Conservation (phyloP, 2,329 filamentous ascomycete species). For the Meredithiella fracta region DNA sequence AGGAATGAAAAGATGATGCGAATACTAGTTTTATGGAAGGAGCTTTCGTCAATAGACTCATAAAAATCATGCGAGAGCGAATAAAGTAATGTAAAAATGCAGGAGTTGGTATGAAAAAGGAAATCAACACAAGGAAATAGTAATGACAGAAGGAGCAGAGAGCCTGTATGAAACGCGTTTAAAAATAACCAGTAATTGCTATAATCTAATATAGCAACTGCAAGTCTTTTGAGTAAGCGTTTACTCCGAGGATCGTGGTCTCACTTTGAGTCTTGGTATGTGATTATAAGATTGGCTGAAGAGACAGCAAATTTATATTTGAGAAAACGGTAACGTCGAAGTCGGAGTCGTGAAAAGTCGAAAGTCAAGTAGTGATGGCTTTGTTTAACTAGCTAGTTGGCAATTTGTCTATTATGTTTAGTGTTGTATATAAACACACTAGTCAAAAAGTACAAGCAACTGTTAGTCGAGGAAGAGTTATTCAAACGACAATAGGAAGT, state of each 20-base stretch:
- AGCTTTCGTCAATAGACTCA: neutral
- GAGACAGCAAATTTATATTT: neutral
- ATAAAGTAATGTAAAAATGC: neutral
- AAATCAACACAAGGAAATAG: neutral
- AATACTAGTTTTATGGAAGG: conserved; percentile 3
- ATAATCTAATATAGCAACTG: conserved; percentile 1
- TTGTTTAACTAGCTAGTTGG: too few species aligned
- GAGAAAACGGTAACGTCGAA: neutral
- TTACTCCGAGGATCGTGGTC: neutral
- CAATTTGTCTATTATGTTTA: too few species aligned
- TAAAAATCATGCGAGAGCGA: neutral
- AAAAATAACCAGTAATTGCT: conserved; percentile 3
- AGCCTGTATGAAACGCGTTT: neutral
- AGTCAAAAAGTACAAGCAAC: too few species aligned
- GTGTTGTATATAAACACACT: neutral
- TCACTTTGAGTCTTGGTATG: neutral
- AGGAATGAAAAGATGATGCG: neutral
- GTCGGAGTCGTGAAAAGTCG: neutral
- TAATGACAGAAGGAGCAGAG: neutral
- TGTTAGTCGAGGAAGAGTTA: neutral
- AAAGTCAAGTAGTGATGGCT: too few species aligned
- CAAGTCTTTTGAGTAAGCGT: neutral
- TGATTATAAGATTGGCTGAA: neutral
- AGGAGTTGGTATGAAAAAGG: conserved; percentile 1
- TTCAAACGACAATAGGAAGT: neutral